Percentiles rank a stretch among this genome's conserved stretches.
phyloP scores from a whole-genome alignment of 768 basidiomycete species.

The Phanerodontia chrysosporium region DNA sequence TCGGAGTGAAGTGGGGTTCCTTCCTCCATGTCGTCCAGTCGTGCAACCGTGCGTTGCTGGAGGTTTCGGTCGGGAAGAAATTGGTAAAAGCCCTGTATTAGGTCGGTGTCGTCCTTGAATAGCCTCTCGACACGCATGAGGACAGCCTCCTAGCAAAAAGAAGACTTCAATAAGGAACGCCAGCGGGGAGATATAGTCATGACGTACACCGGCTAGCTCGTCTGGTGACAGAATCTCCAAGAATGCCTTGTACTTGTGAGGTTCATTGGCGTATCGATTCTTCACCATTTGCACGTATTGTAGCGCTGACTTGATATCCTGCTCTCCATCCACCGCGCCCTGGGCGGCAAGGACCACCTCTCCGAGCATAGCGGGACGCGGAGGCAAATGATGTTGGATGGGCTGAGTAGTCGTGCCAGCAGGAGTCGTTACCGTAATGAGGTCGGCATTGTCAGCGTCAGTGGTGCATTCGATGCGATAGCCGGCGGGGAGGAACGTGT shows the following conservation, averaged over 20 bases:
- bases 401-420: constrained; percentile 46
- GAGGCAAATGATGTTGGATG: constrained; percentile 19
- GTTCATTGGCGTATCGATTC: constrained; percentile 71
- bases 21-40: constrained; percentile 20
- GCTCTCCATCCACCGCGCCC: constrained; percentile 5
- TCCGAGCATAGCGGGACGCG: background rate
- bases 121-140: constrained; percentile 62
- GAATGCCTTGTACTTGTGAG: constrained; percentile 81
- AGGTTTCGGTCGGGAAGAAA: constrained; percentile 55
- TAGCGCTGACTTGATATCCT: constrained; percentile 69
- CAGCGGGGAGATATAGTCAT: background rate
- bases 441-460: constrained; percentile 57
- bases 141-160: constrained; percentile 51
- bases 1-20: constrained; percentile 13
- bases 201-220: background rate
- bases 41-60: constrained; percentile 20
- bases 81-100: constrained; percentile 67
- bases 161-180: background rate
- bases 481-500: constrained; percentile 92
- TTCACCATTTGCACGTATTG: constrained; percentile 98
- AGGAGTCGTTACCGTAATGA: constrained; percentile 78
- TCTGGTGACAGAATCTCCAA: constrained; percentile 60
- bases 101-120: constrained; percentile 73
- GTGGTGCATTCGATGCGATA: constrained; percentile 85
- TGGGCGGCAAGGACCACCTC: background rate